These are phyloP conservation scores for Trichosporon ovoides DNA, from an alignment of 1,284 basidiomycete genomes.

Conservation along the genomic window DNA sequence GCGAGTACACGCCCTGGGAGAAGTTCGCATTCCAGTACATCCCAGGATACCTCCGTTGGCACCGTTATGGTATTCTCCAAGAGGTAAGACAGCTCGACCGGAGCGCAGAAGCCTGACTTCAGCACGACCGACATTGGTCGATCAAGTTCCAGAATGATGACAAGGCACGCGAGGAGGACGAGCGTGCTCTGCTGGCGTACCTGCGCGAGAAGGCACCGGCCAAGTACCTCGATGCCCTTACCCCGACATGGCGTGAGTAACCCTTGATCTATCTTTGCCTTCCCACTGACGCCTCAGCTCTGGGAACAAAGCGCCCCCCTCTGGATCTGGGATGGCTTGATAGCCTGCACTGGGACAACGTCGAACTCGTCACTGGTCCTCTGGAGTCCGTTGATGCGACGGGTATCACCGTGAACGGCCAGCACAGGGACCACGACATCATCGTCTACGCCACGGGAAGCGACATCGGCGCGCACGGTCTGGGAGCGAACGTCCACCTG, in stretches of 20 bases:
- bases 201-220: background rate
- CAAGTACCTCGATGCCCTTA: conserved; percentile 8
- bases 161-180: background rate
- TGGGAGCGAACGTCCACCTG: background rate
- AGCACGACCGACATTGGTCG: conserved; percentile 2
- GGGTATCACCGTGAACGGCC: conserved; percentile 3
- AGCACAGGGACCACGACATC: conserved; percentile 9
- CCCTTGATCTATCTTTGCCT: too few relatives aligned
- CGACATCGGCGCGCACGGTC: background rate
- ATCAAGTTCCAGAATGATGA: background rate
- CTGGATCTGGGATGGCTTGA: conserved; percentile 7
- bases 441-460: conserved; percentile 8
- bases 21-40: conserved; percentile 2
- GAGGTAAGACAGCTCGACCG: background rate
- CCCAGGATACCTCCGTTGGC: background rate
- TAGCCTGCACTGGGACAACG: conserved; percentile 4
- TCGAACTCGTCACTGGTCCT: background rate
- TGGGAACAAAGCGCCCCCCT: conserved; percentile 3
- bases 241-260: conserved; percentile 3
- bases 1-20: background rate
- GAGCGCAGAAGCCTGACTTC: background rate
- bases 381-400: background rate
- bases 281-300: background rate
- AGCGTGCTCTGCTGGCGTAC: conserved; percentile 4
- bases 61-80: background rate